A percentile compares a stretch with the other conserved stretches of the same genome.
These are phyloP conservation scores for Picea mariana DNA, from an alignment of 83 land plant species.

Conservation along the genomic window DNA sequence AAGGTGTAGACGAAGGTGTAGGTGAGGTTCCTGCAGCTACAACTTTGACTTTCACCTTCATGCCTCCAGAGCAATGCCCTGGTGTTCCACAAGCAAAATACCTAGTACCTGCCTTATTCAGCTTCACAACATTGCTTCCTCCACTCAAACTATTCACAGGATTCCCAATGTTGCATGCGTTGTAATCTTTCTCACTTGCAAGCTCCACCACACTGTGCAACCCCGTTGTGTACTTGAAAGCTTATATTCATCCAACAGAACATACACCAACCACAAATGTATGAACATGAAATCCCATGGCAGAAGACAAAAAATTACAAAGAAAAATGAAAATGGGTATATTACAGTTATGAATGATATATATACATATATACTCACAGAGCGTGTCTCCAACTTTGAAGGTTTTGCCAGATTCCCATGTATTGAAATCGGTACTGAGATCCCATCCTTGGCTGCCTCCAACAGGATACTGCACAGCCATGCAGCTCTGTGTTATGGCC, in stretches of 20 bases:
- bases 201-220: constrained; percentile 51
- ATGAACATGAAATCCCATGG: too few species aligned
- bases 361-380: constrained; percentile 11
- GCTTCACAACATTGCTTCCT: not conserved
- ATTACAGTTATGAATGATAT: too few species aligned
- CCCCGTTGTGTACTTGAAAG: constrained; percentile 43
- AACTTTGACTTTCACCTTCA: too few species aligned
- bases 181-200: constrained; percentile 22
- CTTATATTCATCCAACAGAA: constrained; percentile 9
- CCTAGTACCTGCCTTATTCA: too few species aligned
- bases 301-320: too few species aligned
- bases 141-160: constrained; percentile 24
- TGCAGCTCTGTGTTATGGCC: constrained; percentile 7
- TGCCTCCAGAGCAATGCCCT: too few species aligned
- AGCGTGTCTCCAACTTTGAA: constrained; percentile 48
- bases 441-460: constrained; percentile 57
- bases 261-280: too few species aligned
- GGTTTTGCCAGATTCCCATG: constrained; percentile 42
- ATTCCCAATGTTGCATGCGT: constrained; percentile 32
- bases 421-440: constrained; percentile 20
- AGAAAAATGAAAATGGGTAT: too few species aligned
- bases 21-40: too few species aligned
- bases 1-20: too few species aligned
- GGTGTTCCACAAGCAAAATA: too few species aligned
- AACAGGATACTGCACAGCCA: constrained; percentile 23